Conservation (phyloP, 306 rosid genomes). For the Arachis stenosperma region DNA sequence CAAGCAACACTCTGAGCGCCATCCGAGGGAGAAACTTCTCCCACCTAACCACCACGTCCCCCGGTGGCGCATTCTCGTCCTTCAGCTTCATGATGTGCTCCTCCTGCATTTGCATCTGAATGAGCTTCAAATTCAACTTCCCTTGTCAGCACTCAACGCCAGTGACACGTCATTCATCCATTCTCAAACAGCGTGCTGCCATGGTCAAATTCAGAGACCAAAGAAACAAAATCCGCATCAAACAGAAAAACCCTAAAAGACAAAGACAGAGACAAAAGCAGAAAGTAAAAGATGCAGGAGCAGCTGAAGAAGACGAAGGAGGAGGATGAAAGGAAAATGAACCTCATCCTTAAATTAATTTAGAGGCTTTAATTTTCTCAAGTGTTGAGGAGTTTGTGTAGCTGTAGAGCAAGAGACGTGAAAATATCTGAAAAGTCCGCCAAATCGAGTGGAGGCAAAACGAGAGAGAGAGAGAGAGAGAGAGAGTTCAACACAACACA, state of each 20-base stretch:
- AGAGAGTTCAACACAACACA: neutral
- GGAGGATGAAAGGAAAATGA: neutral
- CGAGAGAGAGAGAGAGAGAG: conserved; percentile 30
- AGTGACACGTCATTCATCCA: conserved; percentile 55
- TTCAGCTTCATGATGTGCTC: conserved; percentile 19
- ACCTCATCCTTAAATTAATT: conserved; percentile 35
- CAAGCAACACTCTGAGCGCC: conserved; percentile 57
- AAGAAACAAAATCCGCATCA: conserved; percentile 7
- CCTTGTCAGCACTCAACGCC: conserved; percentile 6
- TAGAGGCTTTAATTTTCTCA: neutral
- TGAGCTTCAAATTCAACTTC: neutral
- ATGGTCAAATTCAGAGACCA: neutral
- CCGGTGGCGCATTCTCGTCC: conserved; percentile 22
- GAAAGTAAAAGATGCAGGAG: neutral
- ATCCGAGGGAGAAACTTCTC: conserved; percentile 51
- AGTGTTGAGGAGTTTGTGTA: neutral
- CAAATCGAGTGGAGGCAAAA: conserved; percentile 39
- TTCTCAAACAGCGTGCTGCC: conserved; percentile 43
- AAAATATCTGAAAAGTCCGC: conserved; percentile 42
- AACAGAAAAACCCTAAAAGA: conserved; percentile 28
- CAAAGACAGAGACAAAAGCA: neutral
- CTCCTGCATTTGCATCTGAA: conserved; percentile 6
- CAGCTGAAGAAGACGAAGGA: neutral
- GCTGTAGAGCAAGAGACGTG: neutral
- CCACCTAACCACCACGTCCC: conserved; percentile 41